Evolutionary conservation across 805 yeast species (phyloP).

Genomic region (Candida peoriensis): DNA sequence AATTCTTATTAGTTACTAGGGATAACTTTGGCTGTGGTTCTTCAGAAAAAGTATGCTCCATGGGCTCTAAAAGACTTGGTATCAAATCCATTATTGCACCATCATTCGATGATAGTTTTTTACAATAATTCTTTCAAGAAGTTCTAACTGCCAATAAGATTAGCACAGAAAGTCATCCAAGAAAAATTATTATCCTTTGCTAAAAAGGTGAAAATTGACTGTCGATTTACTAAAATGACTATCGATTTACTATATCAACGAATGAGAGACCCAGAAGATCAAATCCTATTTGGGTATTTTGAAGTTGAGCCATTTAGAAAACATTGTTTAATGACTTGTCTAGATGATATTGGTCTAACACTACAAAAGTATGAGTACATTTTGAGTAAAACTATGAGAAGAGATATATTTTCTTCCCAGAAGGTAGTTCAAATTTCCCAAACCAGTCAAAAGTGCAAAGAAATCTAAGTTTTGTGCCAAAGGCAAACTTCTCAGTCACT

Average conservation of each 20-base stretch:
- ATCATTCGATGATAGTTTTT: conserved; percentile 96
- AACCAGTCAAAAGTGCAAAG: conserved; percentile 65
- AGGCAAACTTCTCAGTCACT: too few relatives aligned
- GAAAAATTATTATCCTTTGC: conserved; percentile 79
- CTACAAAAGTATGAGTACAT: conserved; percentile 82
- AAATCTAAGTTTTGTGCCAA: conserved; percentile 60
- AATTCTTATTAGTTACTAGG: conserved; percentile 87
- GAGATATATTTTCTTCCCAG: conserved; percentile 80
- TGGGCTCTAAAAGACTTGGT: conserved; percentile 98
- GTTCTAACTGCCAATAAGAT: conserved; percentile 87
- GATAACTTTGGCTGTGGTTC: conserved; percentile 99
- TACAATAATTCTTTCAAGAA: conserved; percentile 96
- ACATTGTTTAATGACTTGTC: conserved; percentile 90
- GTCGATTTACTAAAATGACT: too few relatives aligned
- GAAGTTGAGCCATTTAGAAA: conserved; percentile 90
- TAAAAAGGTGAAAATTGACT: conserved; percentile 55
- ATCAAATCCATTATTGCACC: conserved; percentile 95
- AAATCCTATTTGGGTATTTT: conserved; percentile 74
- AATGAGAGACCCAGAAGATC: conserved; percentile 61
- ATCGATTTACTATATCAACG: conserved; percentile 86
- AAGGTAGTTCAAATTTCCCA: conserved; percentile 74
- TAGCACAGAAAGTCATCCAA: conserved; percentile 71
- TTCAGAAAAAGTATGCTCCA: conserved; percentile 98
- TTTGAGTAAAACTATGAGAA: conserved; percentile 66
- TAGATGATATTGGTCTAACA: conserved; percentile 96